phyloP scores from a whole-genome alignment of 768 basidiomycete species.

The Neoboletus brunneissimus region DNA sequence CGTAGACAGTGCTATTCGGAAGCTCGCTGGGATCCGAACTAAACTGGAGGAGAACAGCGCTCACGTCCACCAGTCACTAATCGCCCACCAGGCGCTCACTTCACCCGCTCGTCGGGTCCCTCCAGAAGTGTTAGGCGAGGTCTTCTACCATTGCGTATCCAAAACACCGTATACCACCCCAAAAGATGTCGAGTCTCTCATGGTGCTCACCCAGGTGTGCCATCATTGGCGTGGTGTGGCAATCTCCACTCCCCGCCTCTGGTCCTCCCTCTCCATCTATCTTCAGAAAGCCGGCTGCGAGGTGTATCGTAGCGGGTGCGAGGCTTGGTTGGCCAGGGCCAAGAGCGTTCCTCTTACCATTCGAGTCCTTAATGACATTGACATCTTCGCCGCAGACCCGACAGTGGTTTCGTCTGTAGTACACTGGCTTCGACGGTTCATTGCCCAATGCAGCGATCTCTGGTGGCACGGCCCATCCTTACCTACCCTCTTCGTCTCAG shows the following conservation, averaged over 20 bases:
- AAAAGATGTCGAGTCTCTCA: conserved; percentile 16
- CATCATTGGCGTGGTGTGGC: conserved; percentile 32
- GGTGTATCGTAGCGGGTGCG: conserved; percentile 18
- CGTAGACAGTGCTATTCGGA: conserved; percentile 17
- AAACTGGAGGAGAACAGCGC: conserved; percentile 18
- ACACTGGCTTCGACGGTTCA: conserved; percentile 24
- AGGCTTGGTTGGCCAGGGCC: conserved; percentile 29
- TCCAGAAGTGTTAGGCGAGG: conserved; percentile 31
- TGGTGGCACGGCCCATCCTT: conserved; percentile 34
- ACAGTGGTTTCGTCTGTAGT: conserved; percentile 1
- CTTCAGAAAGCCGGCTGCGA: conserved; percentile 11
- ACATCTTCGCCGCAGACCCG: conserved; percentile 6
- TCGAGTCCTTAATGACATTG: conserved; percentile 28
- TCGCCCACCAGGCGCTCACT: conserved; percentile 23
- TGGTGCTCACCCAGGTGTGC: conserved; percentile 30
- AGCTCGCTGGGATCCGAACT: conserved; percentile 15
- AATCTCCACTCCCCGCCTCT: conserved; percentile 31
- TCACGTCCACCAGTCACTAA: conserved; percentile 21
- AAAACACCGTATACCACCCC: conserved; percentile 26
- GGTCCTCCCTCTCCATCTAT: conserved; percentile 28
- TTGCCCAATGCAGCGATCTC: conserved; percentile 25
- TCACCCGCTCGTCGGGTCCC: conserved; percentile 23
- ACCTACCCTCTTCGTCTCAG: conserved; percentile 16
- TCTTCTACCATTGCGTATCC: conserved; percentile 31
- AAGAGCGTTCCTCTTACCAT: conserved; percentile 26